Conservation (phyloP, 164 flowering plant genomes). For the Annona cherimola region DNA sequence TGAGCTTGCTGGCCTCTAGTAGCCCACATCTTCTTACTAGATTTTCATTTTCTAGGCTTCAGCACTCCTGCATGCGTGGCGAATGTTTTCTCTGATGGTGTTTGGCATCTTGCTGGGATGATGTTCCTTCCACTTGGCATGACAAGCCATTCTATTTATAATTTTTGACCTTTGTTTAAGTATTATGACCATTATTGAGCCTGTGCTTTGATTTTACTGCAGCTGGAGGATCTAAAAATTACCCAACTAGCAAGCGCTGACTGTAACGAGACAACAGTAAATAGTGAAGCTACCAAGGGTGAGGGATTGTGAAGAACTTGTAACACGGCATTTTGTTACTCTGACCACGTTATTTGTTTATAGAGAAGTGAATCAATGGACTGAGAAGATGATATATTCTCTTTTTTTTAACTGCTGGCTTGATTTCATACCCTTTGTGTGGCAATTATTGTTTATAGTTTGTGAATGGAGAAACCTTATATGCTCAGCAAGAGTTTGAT, state of each 20-base stretch:
- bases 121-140: too few species aligned
- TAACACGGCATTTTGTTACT: neutral
- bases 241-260: neutral
- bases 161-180: too few species aligned
- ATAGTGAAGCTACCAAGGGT: neutral
- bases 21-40: too few species aligned
- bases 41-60: too few species aligned
- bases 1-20: too few species aligned
- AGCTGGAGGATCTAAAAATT: conserved; percentile 7
- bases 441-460: neutral
- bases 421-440: neutral
- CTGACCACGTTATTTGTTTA: neutral
- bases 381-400: neutral
- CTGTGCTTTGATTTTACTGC: neutral
- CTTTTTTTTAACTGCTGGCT: neutral
- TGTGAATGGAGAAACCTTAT: neutral
- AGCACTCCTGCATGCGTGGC: too few species aligned
- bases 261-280: neutral
- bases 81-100: too few species aligned
- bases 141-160: too few species aligned
- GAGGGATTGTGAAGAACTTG: neutral
- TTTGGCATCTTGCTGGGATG: too few species aligned
- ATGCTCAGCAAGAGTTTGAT: too few species aligned
- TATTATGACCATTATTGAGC: too few species aligned
- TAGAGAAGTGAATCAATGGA: neutral